These are phyloP conservation scores for Annulohypoxylon bovei DNA, from an alignment of 495 filamentous ascomycete species.

Conservation along the genomic window DNA sequence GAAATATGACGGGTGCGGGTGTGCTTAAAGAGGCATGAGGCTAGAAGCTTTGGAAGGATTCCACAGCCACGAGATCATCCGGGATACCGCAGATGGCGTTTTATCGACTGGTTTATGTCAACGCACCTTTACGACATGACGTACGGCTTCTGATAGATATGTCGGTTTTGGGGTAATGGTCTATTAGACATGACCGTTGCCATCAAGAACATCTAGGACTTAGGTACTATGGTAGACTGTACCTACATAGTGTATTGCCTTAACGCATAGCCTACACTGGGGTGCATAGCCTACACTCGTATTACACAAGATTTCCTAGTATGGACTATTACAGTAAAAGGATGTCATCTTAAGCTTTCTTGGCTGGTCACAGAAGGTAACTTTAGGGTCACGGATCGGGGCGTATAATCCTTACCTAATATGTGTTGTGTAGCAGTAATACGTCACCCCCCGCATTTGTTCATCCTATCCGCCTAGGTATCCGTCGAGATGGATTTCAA, in stretches of 20 bases:
- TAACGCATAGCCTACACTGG: not conserved
- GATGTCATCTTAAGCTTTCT: conserved; percentile 37
- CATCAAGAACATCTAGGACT: not conserved
- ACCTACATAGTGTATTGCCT: not conserved
- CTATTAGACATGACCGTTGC: not conserved
- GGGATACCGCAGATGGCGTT: not conserved
- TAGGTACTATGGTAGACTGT: not conserved
- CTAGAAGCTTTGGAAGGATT: conserved; percentile 32
- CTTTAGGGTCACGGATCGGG: not conserved
- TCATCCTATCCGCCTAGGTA: not conserved
- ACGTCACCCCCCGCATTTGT: conserved; percentile 1
- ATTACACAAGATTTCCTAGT: not conserved
- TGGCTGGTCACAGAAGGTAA: not conserved
- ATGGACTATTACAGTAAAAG: not conserved
- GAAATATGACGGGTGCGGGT: not conserved
- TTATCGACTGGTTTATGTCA: too few relatives aligned
- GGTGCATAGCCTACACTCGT: not conserved
- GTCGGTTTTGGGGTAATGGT: not conserved
- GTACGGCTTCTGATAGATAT: not conserved
- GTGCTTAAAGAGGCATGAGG: not conserved
- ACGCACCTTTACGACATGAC: not conserved
- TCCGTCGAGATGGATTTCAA: not conserved
- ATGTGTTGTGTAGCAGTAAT: not conserved
- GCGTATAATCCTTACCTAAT: not conserved
- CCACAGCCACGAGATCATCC: not conserved